Evolutionary conservation across 1,139 yeast species (phyloP).

Genomic region (Taphrina sp.): DNA sequence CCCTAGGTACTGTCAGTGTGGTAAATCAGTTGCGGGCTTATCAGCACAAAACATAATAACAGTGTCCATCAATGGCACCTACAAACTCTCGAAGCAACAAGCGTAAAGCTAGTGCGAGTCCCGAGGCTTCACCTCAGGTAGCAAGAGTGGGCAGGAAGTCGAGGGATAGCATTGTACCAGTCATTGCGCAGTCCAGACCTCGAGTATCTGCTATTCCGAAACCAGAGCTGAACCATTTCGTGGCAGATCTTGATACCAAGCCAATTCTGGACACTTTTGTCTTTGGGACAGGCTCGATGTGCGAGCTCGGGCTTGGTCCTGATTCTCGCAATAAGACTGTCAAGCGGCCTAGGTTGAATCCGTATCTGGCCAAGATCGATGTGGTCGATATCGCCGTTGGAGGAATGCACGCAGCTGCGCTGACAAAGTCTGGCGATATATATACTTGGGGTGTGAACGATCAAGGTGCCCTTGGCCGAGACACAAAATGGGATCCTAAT

Average conservation of each 20-base stretch:
- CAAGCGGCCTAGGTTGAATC: constrained; percentile 89
- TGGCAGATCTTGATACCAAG: background rate
- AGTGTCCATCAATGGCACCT: no score
- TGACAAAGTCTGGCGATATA: constrained; percentile 67
- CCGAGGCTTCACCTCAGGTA: constrained; percentile 2
- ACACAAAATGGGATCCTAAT: constrained; percentile 62
- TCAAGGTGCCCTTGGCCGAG: constrained; percentile 88
- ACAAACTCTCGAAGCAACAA: constrained; percentile 7
- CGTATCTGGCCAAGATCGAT: constrained; percentile 61
- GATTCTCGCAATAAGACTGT: constrained; percentile 83
- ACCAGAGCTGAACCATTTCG: constrained; percentile 13
- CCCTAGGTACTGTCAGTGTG: no score
- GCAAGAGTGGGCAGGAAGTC: constrained; percentile 6
- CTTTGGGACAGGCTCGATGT: constrained; percentile 97
- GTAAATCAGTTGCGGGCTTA: no score
- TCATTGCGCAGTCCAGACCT: background rate
- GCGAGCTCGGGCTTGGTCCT: constrained; percentile 95
- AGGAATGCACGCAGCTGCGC: constrained; percentile 88
- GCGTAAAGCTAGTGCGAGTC: constrained; percentile 17
- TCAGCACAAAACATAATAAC: no score
- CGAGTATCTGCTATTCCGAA: constrained; percentile 12
- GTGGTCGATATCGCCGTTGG: constrained; percentile 89
- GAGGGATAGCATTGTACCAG: constrained; percentile 1
- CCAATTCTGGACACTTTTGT: constrained; percentile 67
- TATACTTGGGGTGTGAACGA: constrained; percentile 99